phyloP scores from a whole-genome alignment of 2,329 filamentous ascomycete species.

The Magnaporthiopsis rhizophila region DNA sequence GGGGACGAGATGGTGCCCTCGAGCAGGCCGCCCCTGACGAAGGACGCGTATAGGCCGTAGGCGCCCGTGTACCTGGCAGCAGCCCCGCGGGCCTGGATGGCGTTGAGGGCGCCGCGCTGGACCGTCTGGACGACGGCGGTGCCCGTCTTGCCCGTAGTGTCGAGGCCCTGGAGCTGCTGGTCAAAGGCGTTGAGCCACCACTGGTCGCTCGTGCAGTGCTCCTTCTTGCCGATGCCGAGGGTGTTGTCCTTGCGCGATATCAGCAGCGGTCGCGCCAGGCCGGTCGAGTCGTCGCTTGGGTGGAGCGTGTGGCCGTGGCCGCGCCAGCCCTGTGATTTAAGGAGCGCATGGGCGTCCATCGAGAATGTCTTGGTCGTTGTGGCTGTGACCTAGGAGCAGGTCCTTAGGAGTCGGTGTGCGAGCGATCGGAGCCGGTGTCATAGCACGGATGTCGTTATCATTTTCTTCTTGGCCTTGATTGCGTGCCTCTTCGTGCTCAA shows the following conservation, averaged over 20 bases:
- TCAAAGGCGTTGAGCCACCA: slow-evolving; percentile 98
- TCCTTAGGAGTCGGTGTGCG: neutral
- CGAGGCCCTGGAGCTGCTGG: slow-evolving; percentile 74
- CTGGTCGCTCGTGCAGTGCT: slow-evolving; percentile 63
- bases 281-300: slow-evolving; percentile 60
- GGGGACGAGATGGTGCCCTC: slow-evolving; percentile 53
- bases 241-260: slow-evolving; percentile 76
- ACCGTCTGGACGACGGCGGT: slow-evolving; percentile 46
- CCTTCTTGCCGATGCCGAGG: slow-evolving; percentile 72
- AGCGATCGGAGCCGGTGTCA: neutral
- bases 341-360: slow-evolving; percentile 81
- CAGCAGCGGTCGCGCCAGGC: slow-evolving; percentile 75
- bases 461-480: neutral
- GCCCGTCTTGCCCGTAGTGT: slow-evolving; percentile 47
- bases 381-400: neutral
- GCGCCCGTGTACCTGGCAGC: slow-evolving; percentile 50
- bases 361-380: neutral
- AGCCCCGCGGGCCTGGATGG: slow-evolving; percentile 37
- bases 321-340: slow-evolving; percentile 83
- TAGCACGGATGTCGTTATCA: neutral
- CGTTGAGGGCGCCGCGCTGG: slow-evolving; percentile 43
- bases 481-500: neutral
- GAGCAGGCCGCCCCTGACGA: slow-evolving; percentile 74
- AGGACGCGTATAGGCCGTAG: slow-evolving; percentile 69
- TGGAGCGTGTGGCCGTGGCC: slow-evolving; percentile 85